Base-by-base conservation (phyloP, 1,284 basidiomycete genomes). In the Chondrostereum purpureum region DNA sequence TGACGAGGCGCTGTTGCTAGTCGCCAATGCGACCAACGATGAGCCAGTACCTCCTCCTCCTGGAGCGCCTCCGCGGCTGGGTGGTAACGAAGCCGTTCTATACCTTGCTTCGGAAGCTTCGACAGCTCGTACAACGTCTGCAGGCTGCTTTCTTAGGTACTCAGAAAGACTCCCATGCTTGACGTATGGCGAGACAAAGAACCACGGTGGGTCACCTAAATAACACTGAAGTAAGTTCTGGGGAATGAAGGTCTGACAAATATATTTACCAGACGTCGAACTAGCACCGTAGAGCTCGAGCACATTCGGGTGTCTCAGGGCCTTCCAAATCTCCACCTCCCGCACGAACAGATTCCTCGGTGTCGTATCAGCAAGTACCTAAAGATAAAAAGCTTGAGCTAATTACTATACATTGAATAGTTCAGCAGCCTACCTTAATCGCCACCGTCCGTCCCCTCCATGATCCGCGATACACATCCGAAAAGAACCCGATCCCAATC, bases 401-500 rank as follows among this genome's bases (percentile, higher is more conserved):
- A 21, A 42, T 38, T 12, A 6, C 22, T 23, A 19, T 36, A 39
- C 3, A 14, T 12, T 8, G 20, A 41, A 13, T 13, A 13, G 39
- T 11, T 21, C 11, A 23, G 39, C 8, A 6, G 21, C 39, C 8
- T 6, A 75, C 69, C 53, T 80, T 80, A 61, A 80, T 69, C 5
- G 81, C 80, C 5, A 87, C 84, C 0, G 66, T 67, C n/a, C 66
- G 66, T 8, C 65, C 67, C 16, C 71, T 67, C 83, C 83, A 88
- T 13, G 64, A 72, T 2, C 83, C 84, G 12, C 68, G 69, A 58
- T 81, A 85, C 3, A 87, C 84, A 49, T 83, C 76, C 16, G 78
- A 80, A 62, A 85, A 83, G 64, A 75, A 80, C 0, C 84, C 83
- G 13, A 76, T 54, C 3, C 83, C 82, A 49, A 87, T 77, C 61